These are phyloP conservation scores for Xylaria polymorpha DNA, from an alignment of 2,329 filamentous ascomycete species.

Conservation along the genomic window DNA sequence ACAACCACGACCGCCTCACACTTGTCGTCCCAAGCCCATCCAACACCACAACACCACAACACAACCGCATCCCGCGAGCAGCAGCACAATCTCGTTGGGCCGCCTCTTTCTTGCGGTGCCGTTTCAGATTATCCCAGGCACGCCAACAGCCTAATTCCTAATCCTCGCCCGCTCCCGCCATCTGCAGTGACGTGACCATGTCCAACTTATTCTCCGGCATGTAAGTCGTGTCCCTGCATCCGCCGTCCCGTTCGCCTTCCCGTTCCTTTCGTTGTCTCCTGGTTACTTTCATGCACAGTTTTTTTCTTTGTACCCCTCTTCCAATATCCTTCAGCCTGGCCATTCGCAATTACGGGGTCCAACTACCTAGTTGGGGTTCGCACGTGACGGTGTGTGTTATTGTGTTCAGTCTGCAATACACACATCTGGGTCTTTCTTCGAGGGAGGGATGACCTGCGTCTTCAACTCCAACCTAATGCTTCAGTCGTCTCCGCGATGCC, in stretches of 20 bases:
- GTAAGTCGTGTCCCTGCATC: slow-evolving; percentile 55
- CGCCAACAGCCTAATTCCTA: slow-evolving; percentile 34
- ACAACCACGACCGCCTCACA: slow-evolving; percentile 21
- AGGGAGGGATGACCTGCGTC: slow-evolving; percentile 7
- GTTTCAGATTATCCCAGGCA: slow-evolving; percentile 21
- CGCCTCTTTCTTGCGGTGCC: slow-evolving; percentile 8
- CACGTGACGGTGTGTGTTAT: slow-evolving; percentile 15
- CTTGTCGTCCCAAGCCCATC: slow-evolving; percentile 15
- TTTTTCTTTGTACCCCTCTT: slow-evolving; percentile 7
- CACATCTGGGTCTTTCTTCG: slow-evolving; percentile 4
- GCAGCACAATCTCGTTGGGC: slow-evolving; percentile 1
- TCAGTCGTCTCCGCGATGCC: neutral
- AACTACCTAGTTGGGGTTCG: slow-evolving; percentile 14
- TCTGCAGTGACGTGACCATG: slow-evolving; percentile 55
- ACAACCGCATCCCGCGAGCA: slow-evolving; percentile 11
- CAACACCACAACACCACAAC: slow-evolving; percentile 12
- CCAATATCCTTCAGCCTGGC: slow-evolving; percentile 9
- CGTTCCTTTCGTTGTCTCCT: slow-evolving; percentile 7
- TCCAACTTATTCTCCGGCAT: slow-evolving; percentile 72
- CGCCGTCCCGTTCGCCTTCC: slow-evolving; percentile 6
- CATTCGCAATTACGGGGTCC: slow-evolving; percentile 17
- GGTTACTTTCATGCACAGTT: neutral
- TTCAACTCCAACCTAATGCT: neutral
- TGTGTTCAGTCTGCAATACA: neutral
- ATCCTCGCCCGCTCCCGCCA: slow-evolving; percentile 41